phyloP scores from a whole-genome alignment of 2,329 filamentous ascomycete genomes.

The Cercospora canescens region DNA sequence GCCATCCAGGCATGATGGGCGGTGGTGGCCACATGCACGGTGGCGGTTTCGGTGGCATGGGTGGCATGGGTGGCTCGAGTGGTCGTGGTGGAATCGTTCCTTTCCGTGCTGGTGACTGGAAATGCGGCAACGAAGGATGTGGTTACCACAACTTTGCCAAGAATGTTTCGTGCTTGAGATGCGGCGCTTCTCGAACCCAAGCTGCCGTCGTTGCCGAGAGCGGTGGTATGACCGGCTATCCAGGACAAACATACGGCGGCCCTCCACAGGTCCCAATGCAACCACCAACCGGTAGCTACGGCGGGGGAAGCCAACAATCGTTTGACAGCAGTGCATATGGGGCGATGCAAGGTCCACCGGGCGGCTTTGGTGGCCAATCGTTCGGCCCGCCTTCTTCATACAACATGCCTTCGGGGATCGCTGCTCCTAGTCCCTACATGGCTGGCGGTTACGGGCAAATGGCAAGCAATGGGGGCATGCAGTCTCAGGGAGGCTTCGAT shows the following conservation, averaged over 20 bases:
- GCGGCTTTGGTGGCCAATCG: slow-evolving; percentile 66
- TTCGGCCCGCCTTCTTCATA: slow-evolving; percentile 90
- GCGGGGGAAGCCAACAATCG: slow-evolving; percentile 42
- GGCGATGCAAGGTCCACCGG: slow-evolving; percentile 58
- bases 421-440: slow-evolving; percentile 78
- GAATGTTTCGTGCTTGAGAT: slow-evolving; percentile 96
- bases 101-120: slow-evolving; percentile 98
- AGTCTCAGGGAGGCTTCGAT: slow-evolving; percentile 74
- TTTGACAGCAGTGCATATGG: slow-evolving; percentile 29
- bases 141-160: slow-evolving; percentile 99
- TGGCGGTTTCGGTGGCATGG: slow-evolving; percentile 49
- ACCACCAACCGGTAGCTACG: slow-evolving; percentile 69
- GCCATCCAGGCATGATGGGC: slow-evolving; percentile 78
- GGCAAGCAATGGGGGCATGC: slow-evolving; percentile 68
- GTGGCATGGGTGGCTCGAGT: slow-evolving; percentile 62
- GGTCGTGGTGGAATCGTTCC: slow-evolving; percentile 69
- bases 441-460: slow-evolving; percentile 67
- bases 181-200: slow-evolving; percentile 89
- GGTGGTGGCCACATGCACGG: slow-evolving; percentile 63
- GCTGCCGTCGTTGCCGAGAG: slow-evolving; percentile 94
- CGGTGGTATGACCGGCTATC: slow-evolving; percentile 57
- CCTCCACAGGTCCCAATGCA: slow-evolving; percentile 77
- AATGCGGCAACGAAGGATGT: slow-evolving; percentile 95
- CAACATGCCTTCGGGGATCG: slow-evolving; percentile 80
- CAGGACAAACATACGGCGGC: slow-evolving; percentile 55